Conservation (phyloP, 768 basidiomycete species). For the Cubamyces sp. region DNA sequence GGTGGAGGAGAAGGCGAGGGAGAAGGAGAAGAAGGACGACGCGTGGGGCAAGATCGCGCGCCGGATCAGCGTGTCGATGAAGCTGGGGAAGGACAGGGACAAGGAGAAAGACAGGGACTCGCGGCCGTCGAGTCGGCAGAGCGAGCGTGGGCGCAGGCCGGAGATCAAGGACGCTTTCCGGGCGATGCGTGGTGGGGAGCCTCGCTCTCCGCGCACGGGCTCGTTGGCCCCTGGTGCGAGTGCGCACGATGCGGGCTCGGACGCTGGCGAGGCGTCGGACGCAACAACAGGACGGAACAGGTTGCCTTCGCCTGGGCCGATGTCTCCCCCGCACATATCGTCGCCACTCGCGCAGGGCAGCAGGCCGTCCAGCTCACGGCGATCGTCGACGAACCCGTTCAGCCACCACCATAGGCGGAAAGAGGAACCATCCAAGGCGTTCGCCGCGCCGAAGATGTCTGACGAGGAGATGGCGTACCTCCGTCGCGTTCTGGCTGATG, state of each 20-base stretch:
- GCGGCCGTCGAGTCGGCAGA: conserved; percentile 27
- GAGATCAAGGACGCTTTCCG: conserved; percentile 39
- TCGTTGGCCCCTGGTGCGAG: conserved; percentile 15
- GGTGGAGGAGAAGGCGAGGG: conserved; percentile 20
- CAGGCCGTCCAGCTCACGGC: conserved; percentile 14
- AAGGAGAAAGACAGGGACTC: conserved; percentile 36
- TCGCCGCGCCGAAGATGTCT: conserved; percentile 57
- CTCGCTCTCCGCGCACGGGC: conserved; percentile 9
- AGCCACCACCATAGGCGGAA: conserved; percentile 13
- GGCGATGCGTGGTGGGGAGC: conserved; percentile 14
- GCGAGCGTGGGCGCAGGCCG: conserved; percentile 32
- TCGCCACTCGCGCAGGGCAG: conserved; percentile 1
- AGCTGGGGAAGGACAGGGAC: conserved; percentile 37
- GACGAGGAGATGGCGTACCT: conserved; percentile 68
- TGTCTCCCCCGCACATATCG: conserved; percentile 2
- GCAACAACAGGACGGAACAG: neutral
- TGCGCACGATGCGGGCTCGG: conserved; percentile 12
- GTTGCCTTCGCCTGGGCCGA: conserved; percentile 9
- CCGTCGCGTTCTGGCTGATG: conserved; percentile 68
- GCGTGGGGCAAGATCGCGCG: conserved; percentile 69
- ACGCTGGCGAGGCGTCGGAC: conserved; percentile 18
- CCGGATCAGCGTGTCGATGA: conserved; percentile 63
- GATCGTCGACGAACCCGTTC: conserved; percentile 20
- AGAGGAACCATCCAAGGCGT: conserved; percentile 41
- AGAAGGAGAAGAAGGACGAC: conserved; percentile 46